phyloP scores from a whole-genome alignment of 164 flowering plant genomes.

The Dillenia suffruticosa region DNA sequence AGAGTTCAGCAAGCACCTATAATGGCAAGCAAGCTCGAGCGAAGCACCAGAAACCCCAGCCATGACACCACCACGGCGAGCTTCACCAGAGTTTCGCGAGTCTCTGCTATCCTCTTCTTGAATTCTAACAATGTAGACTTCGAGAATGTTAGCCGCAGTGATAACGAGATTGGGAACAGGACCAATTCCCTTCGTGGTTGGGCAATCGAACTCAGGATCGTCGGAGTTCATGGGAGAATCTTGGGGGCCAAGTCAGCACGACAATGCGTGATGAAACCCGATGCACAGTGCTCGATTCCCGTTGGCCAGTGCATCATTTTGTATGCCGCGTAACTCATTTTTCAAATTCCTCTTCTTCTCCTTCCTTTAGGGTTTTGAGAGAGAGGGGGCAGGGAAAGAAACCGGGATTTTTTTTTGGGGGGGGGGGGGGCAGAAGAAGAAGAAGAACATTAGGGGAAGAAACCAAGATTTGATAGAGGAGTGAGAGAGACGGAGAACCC shows the following conservation, averaged over 20 bases:
- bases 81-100: slow-evolving; percentile 25
- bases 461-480: too few relatives aligned
- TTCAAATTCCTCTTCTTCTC: not conserved
- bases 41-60: slow-evolving; percentile 77
- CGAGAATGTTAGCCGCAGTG: slow-evolving; percentile 78
- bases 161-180: slow-evolving; percentile 81
- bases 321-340: slow-evolving; percentile 90
- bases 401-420: too few relatives aligned
- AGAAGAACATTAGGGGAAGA: too few relatives aligned
- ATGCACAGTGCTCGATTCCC: slow-evolving; percentile 82
- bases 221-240: slow-evolving; percentile 42
- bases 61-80: slow-evolving; percentile 69
- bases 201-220: slow-evolving; percentile 72
- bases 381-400: too few relatives aligned
- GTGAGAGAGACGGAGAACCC: too few relatives aligned
- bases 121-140: slow-evolving; percentile 66
- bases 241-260: slow-evolving; percentile 46
- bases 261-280: slow-evolving; percentile 82
- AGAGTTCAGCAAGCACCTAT: slow-evolving; percentile 41
- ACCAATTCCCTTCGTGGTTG: slow-evolving; percentile 42
- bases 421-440: too few relatives aligned
- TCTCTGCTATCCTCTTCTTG: slow-evolving; percentile 48
- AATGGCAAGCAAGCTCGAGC: slow-evolving; percentile 93
- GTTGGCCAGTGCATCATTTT: slow-evolving; percentile 97
- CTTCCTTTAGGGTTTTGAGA: slow-evolving; percentile 10